These are phyloP conservation scores for Phytophthora meadii DNA, from an alignment of 352 stramenopile species.

Conservation along the genomic window DNA sequence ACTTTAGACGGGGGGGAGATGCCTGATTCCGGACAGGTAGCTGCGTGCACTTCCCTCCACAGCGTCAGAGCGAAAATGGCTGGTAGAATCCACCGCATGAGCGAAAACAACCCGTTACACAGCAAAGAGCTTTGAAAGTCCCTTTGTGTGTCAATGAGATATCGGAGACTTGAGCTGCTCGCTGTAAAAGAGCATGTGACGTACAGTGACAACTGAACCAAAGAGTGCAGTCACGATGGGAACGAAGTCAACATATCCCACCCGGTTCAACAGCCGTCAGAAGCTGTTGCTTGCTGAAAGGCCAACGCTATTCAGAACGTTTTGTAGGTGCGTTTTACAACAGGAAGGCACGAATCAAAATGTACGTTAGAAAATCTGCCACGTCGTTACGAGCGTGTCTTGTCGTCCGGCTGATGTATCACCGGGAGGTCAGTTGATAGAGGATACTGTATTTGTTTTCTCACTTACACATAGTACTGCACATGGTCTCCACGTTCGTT, in stretches of 20 bases:
- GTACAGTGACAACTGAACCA: constrained; percentile 8
- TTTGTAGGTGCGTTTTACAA: no score
- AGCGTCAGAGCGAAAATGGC: constrained; percentile 8
- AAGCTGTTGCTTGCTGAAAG: no score
- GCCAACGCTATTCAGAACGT: no score
- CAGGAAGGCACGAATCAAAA: no score
- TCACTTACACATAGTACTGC: constrained; percentile 25
- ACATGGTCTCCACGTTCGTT: constrained; percentile 29
- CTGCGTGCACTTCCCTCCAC: constrained; percentile 7
- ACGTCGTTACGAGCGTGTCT: no score
- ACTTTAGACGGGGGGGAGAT: constrained; percentile 28
- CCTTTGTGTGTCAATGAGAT: neutral
- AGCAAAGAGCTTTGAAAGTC: no score
- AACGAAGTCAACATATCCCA: constrained; percentile 14
- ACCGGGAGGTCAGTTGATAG: no score
- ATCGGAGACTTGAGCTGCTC: constrained; percentile 18
- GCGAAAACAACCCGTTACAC: constrained; percentile 7
- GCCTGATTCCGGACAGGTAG: constrained; percentile 30
- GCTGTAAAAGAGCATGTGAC: constrained; percentile 5
- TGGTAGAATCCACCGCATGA: constrained; percentile 17
- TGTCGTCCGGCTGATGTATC: no score
- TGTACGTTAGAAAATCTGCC: no score
- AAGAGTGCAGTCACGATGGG: constrained; percentile 35
- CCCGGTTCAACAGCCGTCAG: neutral
- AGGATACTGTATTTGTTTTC: no score